Base-by-base conservation (phyloP, 768 basidiomycete species). In the Tremella fuciformis region DNA sequence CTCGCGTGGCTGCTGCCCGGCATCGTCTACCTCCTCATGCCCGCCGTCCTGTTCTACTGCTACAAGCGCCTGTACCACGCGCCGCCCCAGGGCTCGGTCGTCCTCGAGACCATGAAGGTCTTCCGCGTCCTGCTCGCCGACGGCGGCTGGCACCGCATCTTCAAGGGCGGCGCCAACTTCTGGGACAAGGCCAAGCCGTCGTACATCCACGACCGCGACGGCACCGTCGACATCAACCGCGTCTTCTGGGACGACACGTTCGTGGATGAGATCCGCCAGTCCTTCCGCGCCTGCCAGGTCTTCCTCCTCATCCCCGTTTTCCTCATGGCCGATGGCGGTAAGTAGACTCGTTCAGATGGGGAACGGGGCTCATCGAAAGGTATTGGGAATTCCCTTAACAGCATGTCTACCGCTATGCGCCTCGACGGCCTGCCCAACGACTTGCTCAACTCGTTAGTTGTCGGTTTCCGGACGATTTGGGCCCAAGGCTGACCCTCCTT, bases 211-310 rank as follows among this genome's bases (percentile, higher is more conserved):
- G 62, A 55, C 26, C 42, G 54, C n/a, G 55, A 60, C 13, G 73
- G 72, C n/a, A 11, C 18, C 7, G 24, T 73, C 48, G 71, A 73
- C 50, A 24, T 42, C 18, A 52, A 21, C 48, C 55, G 53, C 34
- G 52, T 74, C 22, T 58, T 59, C 44, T 77, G 75, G 76, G 77
- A 78, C 62, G 77, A 78, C 60, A 56, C 64, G 11, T 78, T 78
- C 38, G 75, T 77, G n/a, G 71, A 71, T 24, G 77, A 78, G 54
- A 50, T 78, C 57, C 50, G 63, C 29, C 59, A 72, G 18, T 68
- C 74, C 3, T 22, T 75, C 42, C 50, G 54, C 11, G 77, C 77
- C 21, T 76, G 71, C 59, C 65, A 55, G 19, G 67, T 76, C 47
- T 76, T 77, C 66, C 50, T 69, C 34, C 58, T 67, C 25, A 72